Base-by-base conservation (phyloP, 257 asterid genomes). In the Catharanthus roseus region DNA sequence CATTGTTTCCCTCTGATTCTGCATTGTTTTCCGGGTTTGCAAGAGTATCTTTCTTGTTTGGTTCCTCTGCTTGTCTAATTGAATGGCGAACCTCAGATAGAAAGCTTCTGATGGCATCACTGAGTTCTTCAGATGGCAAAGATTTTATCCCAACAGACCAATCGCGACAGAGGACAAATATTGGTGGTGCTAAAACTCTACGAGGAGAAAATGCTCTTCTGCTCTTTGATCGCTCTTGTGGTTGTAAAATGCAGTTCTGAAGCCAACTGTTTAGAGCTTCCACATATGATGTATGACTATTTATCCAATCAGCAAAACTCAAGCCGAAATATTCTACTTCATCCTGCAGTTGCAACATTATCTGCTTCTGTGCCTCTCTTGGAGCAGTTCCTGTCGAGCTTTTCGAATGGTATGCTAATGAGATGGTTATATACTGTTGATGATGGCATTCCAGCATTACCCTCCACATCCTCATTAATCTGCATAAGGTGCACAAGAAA, bases 401-500 rank as follows among this genome's bases (percentile, higher is more conserved):
- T 60, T 91, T 91, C 10, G 92, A 83, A 76, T 91, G 99, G 85
- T 95, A 91, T 0, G 99, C 99, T 73, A 95, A 76, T 1, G 97
- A 86, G 80, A 95, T 89, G 45, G 96, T 95, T 74, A 95, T 95
- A 67, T 95, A 95, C 78, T 95, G 99, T n/a, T 92, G 74, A 62
- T 95, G 97, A 69, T 95, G 99, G 88, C 97, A 91, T 81, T 95
- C 99, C 16, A 95, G 95, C 99, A 95, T 91, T 8, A 91, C 88
- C 83, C 89, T 95, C 99, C 99, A 95, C 99, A 95, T 89, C 60
- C 95, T 74, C 23, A 86, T 88, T 77, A 91, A 76, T 70, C 99
- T 93, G 91, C 78, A 65, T 5, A 45, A 31, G 58, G 44, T 42
- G n/a, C 10, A 65, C 29, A 34, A 61, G 33, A n/a, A 31, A 58